Base-by-base conservation (phyloP, 2,329 filamentous ascomycete species). In the Diplodia sapinea region DNA sequence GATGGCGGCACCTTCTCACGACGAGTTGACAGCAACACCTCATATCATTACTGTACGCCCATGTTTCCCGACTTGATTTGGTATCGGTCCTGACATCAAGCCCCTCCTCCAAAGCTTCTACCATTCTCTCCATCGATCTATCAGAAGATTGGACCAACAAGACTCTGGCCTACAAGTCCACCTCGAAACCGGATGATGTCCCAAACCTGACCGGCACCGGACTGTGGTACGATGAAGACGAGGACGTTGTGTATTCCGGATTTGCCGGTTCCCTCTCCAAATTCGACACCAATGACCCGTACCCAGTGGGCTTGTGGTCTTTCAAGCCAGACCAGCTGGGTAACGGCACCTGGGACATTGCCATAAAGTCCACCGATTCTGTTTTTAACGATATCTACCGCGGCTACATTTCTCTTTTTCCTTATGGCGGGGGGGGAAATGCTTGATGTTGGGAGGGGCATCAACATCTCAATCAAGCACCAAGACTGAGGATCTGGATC, bases 121-220 rank as follows among this genome's bases (percentile, higher is more conserved):
- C 68, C 4, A 67, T 69, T 15, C 43, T 68, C n/a, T 65, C 68
- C 23, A 68, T 69, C 15, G 68, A 69, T 23, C 61, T 69, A 11
- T 65, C 57, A 1, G 15, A 68, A 23, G 59, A 69, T 40, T 69
- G 65, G 66, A 68, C 66, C 15, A 69, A 69, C 51, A 33, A 49
- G 36, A 68, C 66, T 13, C 59, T 69, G 1, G 17, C 29, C 13
- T 55, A 17, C 52, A 55, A 23, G 6, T 55, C 52, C 7, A 55
- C 52, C 15, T 7, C 52, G 3, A 55, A 55, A 4, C 52, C 52
- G 7, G 52, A 55, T 29, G 31, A 55, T 55, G 52, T 55, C 2
- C 31, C 52, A 20, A 36, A 23, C 12, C 52, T 55, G 17, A 52
- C 54, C 12, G 47, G 57, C 2, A 36, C 52, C 33, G 68, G 68